Base-by-base conservation (phyloP, 768 basidiomycete species). In the Auriscalpium orientale region DNA sequence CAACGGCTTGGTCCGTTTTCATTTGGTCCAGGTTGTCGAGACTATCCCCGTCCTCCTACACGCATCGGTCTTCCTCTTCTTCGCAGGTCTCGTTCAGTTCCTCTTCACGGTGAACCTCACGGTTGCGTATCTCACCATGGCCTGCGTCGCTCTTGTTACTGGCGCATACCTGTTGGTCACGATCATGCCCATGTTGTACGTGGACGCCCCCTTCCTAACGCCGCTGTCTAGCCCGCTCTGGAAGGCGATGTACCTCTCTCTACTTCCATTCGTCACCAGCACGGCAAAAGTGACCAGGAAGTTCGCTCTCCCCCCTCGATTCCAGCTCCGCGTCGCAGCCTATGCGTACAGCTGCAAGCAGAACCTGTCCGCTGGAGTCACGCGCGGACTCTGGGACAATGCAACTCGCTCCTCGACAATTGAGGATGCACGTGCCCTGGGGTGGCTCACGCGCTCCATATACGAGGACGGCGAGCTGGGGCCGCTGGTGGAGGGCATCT, bases 1-100 rank as follows among this genome's bases (percentile, higher is more conserved):
- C 40, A 20, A 54, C 1, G 60, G 60, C 1, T 45, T 60, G 35
- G 52, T 61, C 1, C 50, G 12, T 28, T 61, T 54, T 10, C 44
- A n/a, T 15, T 34, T 61, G 33, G 43, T 46, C n/a, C 54, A 49
- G 13, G 55, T 55, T 4, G 52, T 60, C 12, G 60, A 61, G 22
- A 58, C 52, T 18, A 55, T 61, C 16, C 58, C 60, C 20, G 54
- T 55, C 22, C 58, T 61, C 43, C 36, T 61, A 12, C 60, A 61
- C 37, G 44, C 49, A 1, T 61, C 60, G 2, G 34, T 61, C 21
- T 51, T 61, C 38, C 18, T 62, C 6, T 62, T 62, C 22, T 38
- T 54, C 38, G 40, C 46, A 18, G 59, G 60, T 18, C 51, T 62
- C 0, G 55, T 54, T 34, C 55, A 56, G 8, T 62, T 62, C 36